Conservation (phyloP, 768 basidiomycete species). For the Leccinum pellstonianum region DNA sequence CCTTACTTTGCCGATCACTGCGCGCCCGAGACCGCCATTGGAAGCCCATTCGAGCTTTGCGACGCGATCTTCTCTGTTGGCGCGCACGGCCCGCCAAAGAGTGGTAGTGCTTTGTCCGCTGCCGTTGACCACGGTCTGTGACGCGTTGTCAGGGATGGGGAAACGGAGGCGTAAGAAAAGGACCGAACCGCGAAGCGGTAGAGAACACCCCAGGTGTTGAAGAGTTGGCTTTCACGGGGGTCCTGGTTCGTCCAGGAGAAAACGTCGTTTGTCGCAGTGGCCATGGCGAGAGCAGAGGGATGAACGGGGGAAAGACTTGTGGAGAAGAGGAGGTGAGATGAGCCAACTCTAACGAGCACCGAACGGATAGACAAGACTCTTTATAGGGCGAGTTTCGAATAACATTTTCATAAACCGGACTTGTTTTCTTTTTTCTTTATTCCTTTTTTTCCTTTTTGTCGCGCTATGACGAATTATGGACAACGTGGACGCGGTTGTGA, state of each 20-base stretch:
- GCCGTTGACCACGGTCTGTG: slow-evolving; percentile 60
- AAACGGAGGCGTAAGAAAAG: slow-evolving; percentile 14
- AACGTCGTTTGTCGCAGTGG: slow-evolving; percentile 59
- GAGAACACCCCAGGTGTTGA: slow-evolving; percentile 76
- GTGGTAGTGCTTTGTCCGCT: slow-evolving; percentile 74
- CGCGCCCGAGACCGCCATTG: slow-evolving; percentile 80
- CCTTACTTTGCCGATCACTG: slow-evolving; percentile 78
- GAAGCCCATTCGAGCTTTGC: slow-evolving; percentile 87
- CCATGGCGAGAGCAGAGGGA: slow-evolving; percentile 42
- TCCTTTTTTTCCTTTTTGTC: slow-evolving; percentile 31
- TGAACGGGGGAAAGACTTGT: slow-evolving; percentile 23
- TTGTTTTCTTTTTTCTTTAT: slow-evolving; percentile 38
- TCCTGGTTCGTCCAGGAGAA: slow-evolving; percentile 88
- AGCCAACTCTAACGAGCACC: slow-evolving; percentile 23
- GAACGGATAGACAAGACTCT: slow-evolving; percentile 32
- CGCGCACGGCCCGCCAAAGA: slow-evolving; percentile 75
- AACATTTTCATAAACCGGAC: slow-evolving; percentile 46
- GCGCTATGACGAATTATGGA: slow-evolving; percentile 54
- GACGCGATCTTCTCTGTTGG: slow-evolving; percentile 84
- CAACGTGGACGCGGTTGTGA: slow-evolving; percentile 74
- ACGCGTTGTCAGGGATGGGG: slow-evolving; percentile 27
- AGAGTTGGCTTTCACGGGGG: slow-evolving; percentile 78
- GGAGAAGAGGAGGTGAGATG: slow-evolving; percentile 32
- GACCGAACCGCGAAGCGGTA: slow-evolving; percentile 73
- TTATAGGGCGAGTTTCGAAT: slow-evolving; percentile 52